Evolutionary conservation across 1,284 basidiomycete genomes (phyloP), one percentile per base, ranked within the genome.

Genomic region (Cutaneotrichosporon sp.): DNA sequence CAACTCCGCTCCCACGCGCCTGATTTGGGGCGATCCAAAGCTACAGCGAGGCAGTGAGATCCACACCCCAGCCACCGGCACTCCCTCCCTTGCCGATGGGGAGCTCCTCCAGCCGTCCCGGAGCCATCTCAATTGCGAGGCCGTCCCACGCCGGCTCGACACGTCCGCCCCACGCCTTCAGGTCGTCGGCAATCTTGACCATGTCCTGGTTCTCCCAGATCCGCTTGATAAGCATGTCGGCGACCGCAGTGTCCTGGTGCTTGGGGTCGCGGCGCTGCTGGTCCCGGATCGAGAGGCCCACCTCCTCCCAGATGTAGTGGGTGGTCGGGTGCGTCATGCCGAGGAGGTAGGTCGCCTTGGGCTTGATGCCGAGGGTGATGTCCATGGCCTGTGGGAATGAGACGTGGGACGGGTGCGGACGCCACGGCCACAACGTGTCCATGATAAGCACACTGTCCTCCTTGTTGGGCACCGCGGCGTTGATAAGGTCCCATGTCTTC

Each of bases 291-390:
- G 65, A 68, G 1, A 60, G 53, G 14, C 77, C 76, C 2, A 79
- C 60, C 51, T 75, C 75, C 49, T 73, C 69, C 79, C 79, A 80
- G 68, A 76, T 73, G 50, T 66, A 75, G 63, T 81, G 79, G 14
- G 76, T 71, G 13, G 72, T 71, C 4, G 78, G 79, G 61, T 81
- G 80, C 1, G 77, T 72, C 54, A 76, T 75, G 20, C 78, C 80
- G 14, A 78, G 63, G 24, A 78, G 57, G 56, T 74, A 77, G n/a
- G 80, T 80, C 42, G 66, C 67, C 7, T 46, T 18, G 3, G 80
- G 68, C 33, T 70, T 64, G 29, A 80, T 57, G 6, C 72, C 66
- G 24, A 76, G 62, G 13, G 76, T 68, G 27, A 74, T 67, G 6
- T 56, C 57, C 42, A 80, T 67, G 3, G 79, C 76, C 63, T 79